phyloP scores from a whole-genome alignment of 371 early-diverging fungal genomes.

The Circinella umbellata region DNA sequence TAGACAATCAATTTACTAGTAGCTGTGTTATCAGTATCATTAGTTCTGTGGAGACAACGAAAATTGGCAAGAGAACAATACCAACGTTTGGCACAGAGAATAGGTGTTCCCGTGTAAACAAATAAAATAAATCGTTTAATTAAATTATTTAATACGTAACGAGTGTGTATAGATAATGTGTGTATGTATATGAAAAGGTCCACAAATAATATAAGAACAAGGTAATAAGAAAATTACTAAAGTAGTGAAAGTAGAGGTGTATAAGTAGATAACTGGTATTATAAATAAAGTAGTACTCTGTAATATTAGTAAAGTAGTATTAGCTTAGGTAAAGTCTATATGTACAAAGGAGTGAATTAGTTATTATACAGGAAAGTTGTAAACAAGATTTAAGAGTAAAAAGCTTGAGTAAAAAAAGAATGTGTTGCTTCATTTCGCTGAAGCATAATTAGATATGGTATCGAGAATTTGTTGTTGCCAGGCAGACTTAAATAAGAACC shows the following conservation, averaged over 20 bases:
- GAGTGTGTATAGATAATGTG: too few species aligned
- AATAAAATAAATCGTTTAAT: neutral
- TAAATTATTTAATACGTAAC: too few species aligned
- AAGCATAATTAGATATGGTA: constrained; percentile 27
- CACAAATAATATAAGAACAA: too few species aligned
- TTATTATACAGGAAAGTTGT: neutral
- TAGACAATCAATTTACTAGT: constrained; percentile 38
- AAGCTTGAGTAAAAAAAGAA: too few species aligned
- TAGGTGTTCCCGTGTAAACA: constrained; percentile 39
- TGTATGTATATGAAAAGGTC: too few species aligned
- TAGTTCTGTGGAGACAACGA: constrained; percentile 50
- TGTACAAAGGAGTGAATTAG: constrained; percentile 5
- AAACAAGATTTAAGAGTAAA: neutral
- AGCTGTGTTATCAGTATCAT: constrained; percentile 33
- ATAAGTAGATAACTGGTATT: too few species aligned
- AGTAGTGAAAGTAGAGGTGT: too few species aligned
- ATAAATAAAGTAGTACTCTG: too few species aligned
- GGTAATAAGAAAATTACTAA: too few species aligned
- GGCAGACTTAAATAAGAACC: constrained; percentile 46
- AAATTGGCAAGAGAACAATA: constrained; percentile 48
- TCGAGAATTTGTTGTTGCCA: constrained; percentile 48
- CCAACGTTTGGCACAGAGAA: constrained; percentile 44
- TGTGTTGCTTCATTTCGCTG: neutral
- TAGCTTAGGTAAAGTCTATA: neutral
- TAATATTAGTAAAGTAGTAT: too few species aligned